A percentile compares a stretch with the other conserved stretches of the same genome.
Conservation (phyloP, 1,139 yeast genomes). For the Nakaseomyces bracarensis region DNA sequence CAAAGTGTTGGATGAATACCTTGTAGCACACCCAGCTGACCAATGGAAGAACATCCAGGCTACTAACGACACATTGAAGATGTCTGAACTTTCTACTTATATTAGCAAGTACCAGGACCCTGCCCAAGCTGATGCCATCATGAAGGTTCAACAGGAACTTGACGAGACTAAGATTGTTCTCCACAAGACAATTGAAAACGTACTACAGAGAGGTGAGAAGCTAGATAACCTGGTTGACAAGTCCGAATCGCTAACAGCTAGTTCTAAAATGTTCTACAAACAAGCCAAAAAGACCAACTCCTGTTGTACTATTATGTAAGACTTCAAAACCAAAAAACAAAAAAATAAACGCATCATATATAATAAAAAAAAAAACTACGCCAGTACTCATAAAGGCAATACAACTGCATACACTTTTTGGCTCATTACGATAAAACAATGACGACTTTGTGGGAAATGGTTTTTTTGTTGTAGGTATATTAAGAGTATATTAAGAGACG, state of each 20-base stretch:
- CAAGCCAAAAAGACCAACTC: conserved; percentile 97
- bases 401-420: no score
- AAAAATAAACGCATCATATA: no score
- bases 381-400: no score
- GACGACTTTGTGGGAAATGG: no score
- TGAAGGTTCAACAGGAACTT: conserved; percentile 95
- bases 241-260: conserved; percentile 81
- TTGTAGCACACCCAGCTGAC: conserved; percentile 67
- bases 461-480: no score
- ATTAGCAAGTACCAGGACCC: conserved; percentile 91
- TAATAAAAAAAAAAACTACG: no score
- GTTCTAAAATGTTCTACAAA: conserved; percentile 89
- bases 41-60: conserved; percentile 58
- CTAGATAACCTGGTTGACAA: conserved; percentile 90
- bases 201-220: conserved; percentile 92
- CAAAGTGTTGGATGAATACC: conserved; percentile 84
- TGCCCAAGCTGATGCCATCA: conserved; percentile 88
- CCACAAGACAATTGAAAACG: conserved; percentile 92
- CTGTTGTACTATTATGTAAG: conserved; percentile 74
- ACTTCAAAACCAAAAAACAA: no score
- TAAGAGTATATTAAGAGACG: no score
- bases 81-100: conserved; percentile 60
- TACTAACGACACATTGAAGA: conserved; percentile 43
- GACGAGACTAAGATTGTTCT: conserved; percentile 95
- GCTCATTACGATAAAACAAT: no score